phyloP scores from a whole-genome alignment of 805 yeast genomes.

The Wickerhamiella brachini region DNA sequence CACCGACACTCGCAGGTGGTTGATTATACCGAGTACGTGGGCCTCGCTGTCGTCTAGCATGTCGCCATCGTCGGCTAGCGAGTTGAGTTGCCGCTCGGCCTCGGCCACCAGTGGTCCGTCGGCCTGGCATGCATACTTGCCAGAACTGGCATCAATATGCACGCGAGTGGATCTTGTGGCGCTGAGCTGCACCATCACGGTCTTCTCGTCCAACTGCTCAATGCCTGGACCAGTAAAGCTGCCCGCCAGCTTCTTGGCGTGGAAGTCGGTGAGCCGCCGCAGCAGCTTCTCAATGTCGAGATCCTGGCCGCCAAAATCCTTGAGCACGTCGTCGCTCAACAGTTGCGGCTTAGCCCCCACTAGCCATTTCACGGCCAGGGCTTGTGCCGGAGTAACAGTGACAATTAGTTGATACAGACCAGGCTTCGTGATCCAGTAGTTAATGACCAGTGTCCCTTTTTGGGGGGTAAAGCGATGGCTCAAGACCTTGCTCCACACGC shows the following conservation, averaged over 20 bases:
- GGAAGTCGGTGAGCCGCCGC: constrained; percentile 8
- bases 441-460: constrained; percentile 38
- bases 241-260: constrained; percentile 8
- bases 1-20: constrained; percentile 35
- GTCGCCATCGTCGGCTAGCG: constrained; percentile 1
- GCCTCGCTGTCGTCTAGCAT: constrained; percentile 7
- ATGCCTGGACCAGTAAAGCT: constrained; percentile 11
- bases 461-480: constrained; percentile 40
- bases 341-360: constrained; percentile 1
- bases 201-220: constrained; percentile 1
- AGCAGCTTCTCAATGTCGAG: constrained; percentile 5
- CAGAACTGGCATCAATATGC: constrained; percentile 18
- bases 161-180: constrained; percentile 9
- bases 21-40: constrained; percentile 24
- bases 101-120: constrained; percentile 9
- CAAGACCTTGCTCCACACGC: constrained; percentile 46
- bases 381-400: constrained; percentile 38
- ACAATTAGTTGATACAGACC: constrained; percentile 28
- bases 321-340: constrained; percentile 1
- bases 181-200: constrained; percentile 7
- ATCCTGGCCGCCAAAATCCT: background rate
- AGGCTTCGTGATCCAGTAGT: constrained; percentile 49
- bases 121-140: constrained; percentile 11
- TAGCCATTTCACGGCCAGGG: constrained; percentile 22
- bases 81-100: constrained; percentile 12